Conservation (phyloP, 202 grass and related monocot genomes). For the Zoysia matrella region DNA sequence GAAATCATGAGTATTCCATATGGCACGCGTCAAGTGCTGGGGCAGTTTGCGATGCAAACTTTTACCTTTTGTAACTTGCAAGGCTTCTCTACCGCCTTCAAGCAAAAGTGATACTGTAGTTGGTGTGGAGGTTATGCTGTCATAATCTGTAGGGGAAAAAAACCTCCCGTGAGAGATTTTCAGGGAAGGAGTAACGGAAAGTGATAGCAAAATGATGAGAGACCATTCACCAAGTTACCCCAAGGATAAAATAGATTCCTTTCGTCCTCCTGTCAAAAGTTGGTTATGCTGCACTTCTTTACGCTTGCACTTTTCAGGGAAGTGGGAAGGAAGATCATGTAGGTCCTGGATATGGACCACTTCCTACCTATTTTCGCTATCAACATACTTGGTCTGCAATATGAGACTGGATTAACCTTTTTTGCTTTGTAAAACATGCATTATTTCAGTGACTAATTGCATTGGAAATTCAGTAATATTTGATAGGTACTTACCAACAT, state of each 20-base stretch:
- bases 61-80: constrained; percentile 57
- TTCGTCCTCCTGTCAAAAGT: constrained; percentile 49
- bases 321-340: constrained; percentile 49
- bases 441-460: constrained; percentile 5
- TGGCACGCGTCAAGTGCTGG: constrained; percentile 19
- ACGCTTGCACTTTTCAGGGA: constrained; percentile 45
- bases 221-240: constrained; percentile 45
- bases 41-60: constrained; percentile 45
- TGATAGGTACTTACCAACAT: constrained; percentile 16
- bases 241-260: constrained; percentile 49
- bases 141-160: constrained; percentile 47
- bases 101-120: too few species aligned
- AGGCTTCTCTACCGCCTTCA: constrained; percentile 50
- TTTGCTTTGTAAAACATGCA: constrained; percentile 17
- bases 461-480: constrained; percentile 6
- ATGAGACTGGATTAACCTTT: not conserved
- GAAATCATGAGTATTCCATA: constrained; percentile 34
- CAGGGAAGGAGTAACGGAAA: constrained; percentile 47
- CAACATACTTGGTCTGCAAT: constrained; percentile 16
- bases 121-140: constrained; percentile 47
- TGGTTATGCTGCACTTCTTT: constrained; percentile 49
- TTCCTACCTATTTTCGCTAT: constrained; percentile 28
- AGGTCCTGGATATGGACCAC: constrained; percentile 47
- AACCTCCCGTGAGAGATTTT: constrained; percentile 38
- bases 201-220: constrained; percentile 41